phyloP scores from a whole-genome alignment of 495 filamentous ascomycete species.

The Lasiosphaeriaceae sp. region DNA sequence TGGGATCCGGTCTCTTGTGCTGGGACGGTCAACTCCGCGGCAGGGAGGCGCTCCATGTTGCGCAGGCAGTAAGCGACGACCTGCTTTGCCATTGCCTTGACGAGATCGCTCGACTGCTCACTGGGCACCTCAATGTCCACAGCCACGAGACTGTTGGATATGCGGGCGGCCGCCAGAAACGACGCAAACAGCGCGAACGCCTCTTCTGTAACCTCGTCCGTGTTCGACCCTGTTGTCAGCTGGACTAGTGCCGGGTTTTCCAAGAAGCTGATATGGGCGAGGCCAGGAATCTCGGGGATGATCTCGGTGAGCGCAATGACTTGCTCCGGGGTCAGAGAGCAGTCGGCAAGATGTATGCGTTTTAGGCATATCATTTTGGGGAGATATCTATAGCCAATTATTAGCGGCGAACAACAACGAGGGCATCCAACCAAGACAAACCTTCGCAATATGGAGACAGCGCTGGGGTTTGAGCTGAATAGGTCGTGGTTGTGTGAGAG shows the following conservation, averaged over 20 bases:
- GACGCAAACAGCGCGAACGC: constrained; percentile 92
- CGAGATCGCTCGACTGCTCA: constrained; percentile 73
- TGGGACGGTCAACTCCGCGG: constrained; percentile 6
- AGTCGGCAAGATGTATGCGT: constrained; percentile 82
- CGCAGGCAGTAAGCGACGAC: constrained; percentile 89
- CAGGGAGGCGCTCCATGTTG: constrained; percentile 63
- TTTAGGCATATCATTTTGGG: constrained; percentile 77
- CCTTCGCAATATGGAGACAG: constrained; percentile 70
- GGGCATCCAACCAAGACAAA: constrained; percentile 26
- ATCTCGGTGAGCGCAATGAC: constrained; percentile 86
- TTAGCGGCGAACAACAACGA: constrained; percentile 3
- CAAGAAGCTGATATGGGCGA: constrained; percentile 84
- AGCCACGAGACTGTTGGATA: constrained; percentile 78
- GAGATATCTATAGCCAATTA: constrained; percentile 52
- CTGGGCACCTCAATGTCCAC: constrained; percentile 88
- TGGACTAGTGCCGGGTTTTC: constrained; percentile 72
- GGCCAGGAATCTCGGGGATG: constrained; percentile 72
- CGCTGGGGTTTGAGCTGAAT: constrained; percentile 70
- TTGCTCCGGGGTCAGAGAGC: constrained; percentile 80
- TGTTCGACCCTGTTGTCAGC: constrained; percentile 59
- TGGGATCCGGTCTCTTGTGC: constrained; percentile 19
- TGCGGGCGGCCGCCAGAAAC: constrained; percentile 80
- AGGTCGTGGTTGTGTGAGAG: constrained; percentile 83
- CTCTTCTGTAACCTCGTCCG: constrained; percentile 77
- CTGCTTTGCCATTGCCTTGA: constrained; percentile 89